Conservation (phyloP, 306 rosid species). For the Senna tora region DNA sequence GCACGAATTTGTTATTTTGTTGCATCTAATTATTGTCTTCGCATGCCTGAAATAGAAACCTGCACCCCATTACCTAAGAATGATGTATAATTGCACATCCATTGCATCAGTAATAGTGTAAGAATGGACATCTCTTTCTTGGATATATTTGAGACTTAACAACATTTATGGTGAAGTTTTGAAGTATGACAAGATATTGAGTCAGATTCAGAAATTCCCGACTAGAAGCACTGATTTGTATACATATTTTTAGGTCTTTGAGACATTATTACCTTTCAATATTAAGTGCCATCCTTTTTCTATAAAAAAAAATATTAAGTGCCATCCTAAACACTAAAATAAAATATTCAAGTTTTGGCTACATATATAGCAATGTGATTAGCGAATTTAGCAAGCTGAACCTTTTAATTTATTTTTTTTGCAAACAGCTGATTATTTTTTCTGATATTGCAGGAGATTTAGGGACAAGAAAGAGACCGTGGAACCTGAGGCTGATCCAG, state of each 20-base stretch:
- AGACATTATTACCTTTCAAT: conserved; percentile 20
- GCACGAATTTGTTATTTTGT: not conserved
- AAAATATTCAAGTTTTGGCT: conserved; percentile 20
- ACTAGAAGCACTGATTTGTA: conserved; percentile 1
- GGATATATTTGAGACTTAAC: not conserved
- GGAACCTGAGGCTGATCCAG: conserved; percentile 99
- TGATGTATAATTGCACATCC: not conserved
- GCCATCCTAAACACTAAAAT: conserved; percentile 15
- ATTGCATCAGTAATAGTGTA: not conserved
- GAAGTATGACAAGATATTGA: not conserved
- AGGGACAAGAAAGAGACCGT: conserved; percentile 85
- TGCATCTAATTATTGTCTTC: not conserved
- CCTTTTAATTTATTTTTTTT: conserved; percentile 11
- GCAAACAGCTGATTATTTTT: conserved; percentile 16
- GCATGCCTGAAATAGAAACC: conserved; percentile 3
- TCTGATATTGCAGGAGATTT: conserved; percentile 65
- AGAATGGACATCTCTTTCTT: conserved; percentile 4
- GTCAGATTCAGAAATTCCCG: not conserved
- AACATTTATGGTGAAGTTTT: not conserved
- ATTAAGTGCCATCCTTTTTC: conserved; percentile 24
- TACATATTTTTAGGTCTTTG: conserved; percentile 29
- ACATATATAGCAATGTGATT: conserved; percentile 6
- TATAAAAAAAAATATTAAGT: conserved; percentile 24
- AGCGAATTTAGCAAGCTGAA: conserved; percentile 13
- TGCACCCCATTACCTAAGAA: not conserved